These are phyloP conservation scores for Fraxinus albicans DNA, from an alignment of 305 asterid species.

Conservation along the genomic window DNA sequence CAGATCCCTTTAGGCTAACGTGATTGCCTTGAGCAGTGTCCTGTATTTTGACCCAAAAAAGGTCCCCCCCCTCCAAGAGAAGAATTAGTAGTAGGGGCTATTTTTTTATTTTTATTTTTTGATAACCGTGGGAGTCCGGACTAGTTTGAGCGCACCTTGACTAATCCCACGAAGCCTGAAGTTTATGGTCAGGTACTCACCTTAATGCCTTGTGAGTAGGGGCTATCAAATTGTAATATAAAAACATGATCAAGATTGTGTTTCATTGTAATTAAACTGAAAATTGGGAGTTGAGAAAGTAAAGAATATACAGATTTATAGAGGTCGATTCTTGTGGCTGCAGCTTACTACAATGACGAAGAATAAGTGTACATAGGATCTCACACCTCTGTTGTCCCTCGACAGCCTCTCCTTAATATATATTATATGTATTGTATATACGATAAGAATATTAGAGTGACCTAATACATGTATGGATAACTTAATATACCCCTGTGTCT, in stretches of 20 bases:
- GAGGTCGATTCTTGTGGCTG: not conserved
- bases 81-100: not conserved
- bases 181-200: too few relatives aligned
- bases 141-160: too few relatives aligned
- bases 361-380: not conserved
- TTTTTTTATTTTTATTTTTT: too few relatives aligned
- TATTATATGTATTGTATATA: not conserved
- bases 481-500: not conserved
- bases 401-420: not conserved
- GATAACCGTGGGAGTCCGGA: too few relatives aligned
- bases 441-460: not conserved
- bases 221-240: not conserved
- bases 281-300: not conserved
- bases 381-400: not conserved
- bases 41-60: not conserved
- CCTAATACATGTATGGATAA: not conserved
- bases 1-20: constrained; percentile 4
- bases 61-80: not conserved
- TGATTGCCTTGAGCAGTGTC: constrained; percentile 30
- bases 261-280: not conserved
- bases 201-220: too few relatives aligned
- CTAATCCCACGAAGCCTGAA: too few relatives aligned
- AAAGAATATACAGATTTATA: not conserved
- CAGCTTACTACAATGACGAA: not conserved
- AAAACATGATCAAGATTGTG: not conserved